A percentile compares a stretch with the other conserved stretches of the same genome.
These are phyloP conservation scores for Aotearoamyces nothofagi DNA, from an alignment of 2,329 filamentous ascomycete genomes.

Conservation along the genomic window DNA sequence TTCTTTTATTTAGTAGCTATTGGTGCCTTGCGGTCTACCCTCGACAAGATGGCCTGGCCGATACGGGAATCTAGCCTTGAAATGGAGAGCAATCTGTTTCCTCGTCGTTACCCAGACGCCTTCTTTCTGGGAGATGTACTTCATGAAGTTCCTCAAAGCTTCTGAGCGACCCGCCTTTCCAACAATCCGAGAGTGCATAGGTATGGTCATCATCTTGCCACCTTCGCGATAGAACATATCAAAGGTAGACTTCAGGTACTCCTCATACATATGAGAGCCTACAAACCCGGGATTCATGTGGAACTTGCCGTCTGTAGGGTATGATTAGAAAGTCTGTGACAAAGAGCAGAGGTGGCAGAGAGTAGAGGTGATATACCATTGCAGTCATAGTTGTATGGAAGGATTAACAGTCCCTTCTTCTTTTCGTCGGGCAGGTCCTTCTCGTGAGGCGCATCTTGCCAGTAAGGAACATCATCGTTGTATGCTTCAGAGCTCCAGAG, in stretches of 20 bases:
- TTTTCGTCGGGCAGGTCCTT: conserved; percentile 20
- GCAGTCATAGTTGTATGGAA: conserved; percentile 37
- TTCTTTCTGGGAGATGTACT: conserved; percentile 31
- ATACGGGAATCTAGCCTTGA: conserved; percentile 31
- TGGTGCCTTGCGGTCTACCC: neutral
- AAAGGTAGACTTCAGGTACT: conserved; percentile 33
- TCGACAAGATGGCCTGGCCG: conserved; percentile 17
- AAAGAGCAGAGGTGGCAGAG: conserved; percentile 20
- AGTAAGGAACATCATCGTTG: conserved; percentile 38
- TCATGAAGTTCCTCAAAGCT: conserved; percentile 33
- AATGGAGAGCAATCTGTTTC: conserved; percentile 33
- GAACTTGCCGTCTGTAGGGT: conserved; percentile 10
- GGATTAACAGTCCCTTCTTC: conserved; percentile 30
- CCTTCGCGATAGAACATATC: conserved; percentile 32
- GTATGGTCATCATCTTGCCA: conserved; percentile 40
- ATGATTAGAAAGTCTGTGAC: neutral
- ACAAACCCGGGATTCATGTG: conserved; percentile 11
- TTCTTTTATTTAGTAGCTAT: too few species aligned
- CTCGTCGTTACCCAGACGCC: conserved; percentile 36
- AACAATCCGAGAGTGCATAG: conserved; percentile 32
- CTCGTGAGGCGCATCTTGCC: conserved; percentile 34
- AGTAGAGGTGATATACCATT: conserved; percentile 27
- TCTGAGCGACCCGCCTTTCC: conserved; percentile 31
- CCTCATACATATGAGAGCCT: conserved; percentile 7
- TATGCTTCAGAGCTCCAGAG: conserved; percentile 33